Evolutionary conservation across 1,139 yeast species (phyloP), one percentile per base, ranked within the genome.

Genomic region (Hemisphaericaspora xylanilytica): DNA sequence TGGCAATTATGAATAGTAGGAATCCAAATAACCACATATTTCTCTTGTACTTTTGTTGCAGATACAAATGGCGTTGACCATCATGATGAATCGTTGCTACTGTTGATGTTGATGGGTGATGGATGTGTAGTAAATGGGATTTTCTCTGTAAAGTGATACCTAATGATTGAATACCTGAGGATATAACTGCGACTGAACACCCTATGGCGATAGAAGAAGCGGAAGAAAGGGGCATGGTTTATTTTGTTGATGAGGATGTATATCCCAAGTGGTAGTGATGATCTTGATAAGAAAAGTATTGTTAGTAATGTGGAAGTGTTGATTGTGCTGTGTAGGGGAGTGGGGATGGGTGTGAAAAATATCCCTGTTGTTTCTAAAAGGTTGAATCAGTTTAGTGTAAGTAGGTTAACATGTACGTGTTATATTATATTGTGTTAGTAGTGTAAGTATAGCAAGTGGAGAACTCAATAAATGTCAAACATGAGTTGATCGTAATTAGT

Each of bases 121-220:
- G 42, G 20, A 37, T 31, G 21, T 42, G 56, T 30, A 75, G 55
- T 25, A 80, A 59, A 53, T 86, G 94, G 2, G 96, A 83, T 53
- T 83, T 85, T 42, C 96, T 70, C 58, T 89, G 96, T 32, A 88
- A 68, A 1, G 95, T 85, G 32, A 87, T 75, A 1, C 96, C 96
- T 13, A 87, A 65, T 3, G 95, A 83, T 61, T 88, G 96, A 26
- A 83, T 73, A 2, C 90, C 90, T 3, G 94, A 81, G 2, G 95
- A 85, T 12, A 83, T 53, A 14, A 88, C 76, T 5, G 94, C 96
- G 27, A 84, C 90, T 5, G 74, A 53, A 51, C 90, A 82, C 11
- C 96, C 96, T 22, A 76, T 45, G 9, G 64, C 47, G 11, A 76
- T 71, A 13, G 56, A 41, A 3, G 53, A 49, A 3, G 48, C 34